A percentile compares a stretch with the other conserved stretches of the same genome.
phyloP scores from a whole-genome alignment of 2,329 filamentous ascomycete species.

The Trichoderma brevicompactum region DNA sequence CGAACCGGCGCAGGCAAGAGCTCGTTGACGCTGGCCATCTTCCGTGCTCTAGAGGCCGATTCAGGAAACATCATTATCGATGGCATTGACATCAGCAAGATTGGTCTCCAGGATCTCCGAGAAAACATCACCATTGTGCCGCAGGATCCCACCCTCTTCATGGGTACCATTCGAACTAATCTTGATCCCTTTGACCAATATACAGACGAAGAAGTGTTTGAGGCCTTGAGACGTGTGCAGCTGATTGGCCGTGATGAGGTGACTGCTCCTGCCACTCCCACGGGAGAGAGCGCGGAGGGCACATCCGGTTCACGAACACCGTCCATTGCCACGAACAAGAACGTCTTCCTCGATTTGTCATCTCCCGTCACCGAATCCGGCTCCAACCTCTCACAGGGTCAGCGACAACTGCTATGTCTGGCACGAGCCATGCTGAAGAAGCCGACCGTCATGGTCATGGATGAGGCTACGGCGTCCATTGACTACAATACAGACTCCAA shows the following conservation, averaged over 20 bases:
- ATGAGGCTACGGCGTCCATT: slow-evolving; percentile 96
- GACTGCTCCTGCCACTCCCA: slow-evolving; percentile 37
- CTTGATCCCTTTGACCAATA: slow-evolving; percentile 90
- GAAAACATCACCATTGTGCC: slow-evolving; percentile 97
- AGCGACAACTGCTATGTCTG: slow-evolving; percentile 91
- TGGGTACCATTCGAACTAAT: slow-evolving; percentile 87
- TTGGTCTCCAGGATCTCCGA: slow-evolving; percentile 90
- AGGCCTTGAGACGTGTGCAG: slow-evolving; percentile 83
- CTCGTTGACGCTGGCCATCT: slow-evolving; percentile 88
- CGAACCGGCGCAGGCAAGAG: slow-evolving; percentile 96
- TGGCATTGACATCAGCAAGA: slow-evolving; percentile 83
- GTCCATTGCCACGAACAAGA: slow-evolving; percentile 76
- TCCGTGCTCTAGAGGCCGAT: slow-evolving; percentile 91
- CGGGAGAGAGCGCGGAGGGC: slow-evolving; percentile 26
- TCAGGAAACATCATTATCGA: slow-evolving; percentile 89
- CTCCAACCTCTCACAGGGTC: slow-evolving; percentile 92
- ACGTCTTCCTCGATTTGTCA: slow-evolving; percentile 85
- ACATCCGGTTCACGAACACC: slow-evolving; percentile 34
- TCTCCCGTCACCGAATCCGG: slow-evolving; percentile 88
- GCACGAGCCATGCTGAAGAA: slow-evolving; percentile 90
- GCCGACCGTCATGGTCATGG: slow-evolving; percentile 96
- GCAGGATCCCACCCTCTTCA: slow-evolving; percentile 94
- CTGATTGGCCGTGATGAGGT: slow-evolving; percentile 70
- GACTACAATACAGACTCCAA: slow-evolving; percentile 95
- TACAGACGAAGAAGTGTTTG: slow-evolving; percentile 88